Conservation (phyloP, 371 early-diverging fungal genomes). For the Nematocida sp. region DNA sequence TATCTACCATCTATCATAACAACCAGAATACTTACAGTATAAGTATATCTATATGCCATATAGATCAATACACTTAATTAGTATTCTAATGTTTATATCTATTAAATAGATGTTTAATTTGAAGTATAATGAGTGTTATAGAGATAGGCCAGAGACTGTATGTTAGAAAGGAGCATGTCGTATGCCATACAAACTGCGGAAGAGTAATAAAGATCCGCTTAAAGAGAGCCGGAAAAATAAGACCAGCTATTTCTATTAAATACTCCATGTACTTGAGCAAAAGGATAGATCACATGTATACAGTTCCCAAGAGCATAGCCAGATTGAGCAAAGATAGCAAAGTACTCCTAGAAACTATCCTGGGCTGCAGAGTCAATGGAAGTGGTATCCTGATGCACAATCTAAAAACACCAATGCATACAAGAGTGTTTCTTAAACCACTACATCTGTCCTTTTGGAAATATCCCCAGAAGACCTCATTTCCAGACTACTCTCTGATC, state of each 20-base stretch:
- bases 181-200: conserved; percentile 31
- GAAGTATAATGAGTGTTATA: conserved; percentile 13
- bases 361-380: background rate
- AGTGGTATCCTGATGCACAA: conserved; percentile 31
- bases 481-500: background rate
- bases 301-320: background rate
- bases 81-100: background rate
- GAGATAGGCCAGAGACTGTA: conserved; percentile 9
- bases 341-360: conserved; percentile 5
- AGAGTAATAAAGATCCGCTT: conserved; percentile 18
- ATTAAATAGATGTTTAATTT: background rate
- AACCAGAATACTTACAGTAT: no score
- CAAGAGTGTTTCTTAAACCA: background rate
- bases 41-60: no score
- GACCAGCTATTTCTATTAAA: conserved; percentile 34
- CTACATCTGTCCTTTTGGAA: background rate
- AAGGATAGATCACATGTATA: background rate
- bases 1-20: no score
- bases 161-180: conserved; percentile 27
- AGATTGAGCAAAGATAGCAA: conserved; percentile 19
- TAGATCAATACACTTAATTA: background rate
- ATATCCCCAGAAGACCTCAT: background rate
- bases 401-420: background rate
- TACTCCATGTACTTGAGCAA: conserved; percentile 15
- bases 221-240: background rate